Conservation (phyloP, 495 filamentous ascomycete genomes). For the Penicillium malachiteum region DNA sequence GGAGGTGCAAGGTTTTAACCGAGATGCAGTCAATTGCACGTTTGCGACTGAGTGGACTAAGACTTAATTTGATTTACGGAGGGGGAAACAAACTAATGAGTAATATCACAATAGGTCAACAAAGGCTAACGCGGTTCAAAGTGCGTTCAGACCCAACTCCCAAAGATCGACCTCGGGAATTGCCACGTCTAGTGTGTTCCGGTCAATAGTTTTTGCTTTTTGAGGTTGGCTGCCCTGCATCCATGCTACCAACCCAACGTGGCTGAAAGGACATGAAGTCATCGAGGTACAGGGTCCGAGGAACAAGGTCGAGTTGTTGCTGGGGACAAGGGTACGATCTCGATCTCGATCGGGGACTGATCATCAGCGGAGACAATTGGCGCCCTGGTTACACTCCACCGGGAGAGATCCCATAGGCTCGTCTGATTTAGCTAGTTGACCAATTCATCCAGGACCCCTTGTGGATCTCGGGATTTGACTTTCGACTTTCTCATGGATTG, state of each 20-base stretch:
- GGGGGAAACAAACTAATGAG: background rate
- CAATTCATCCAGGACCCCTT: background rate
- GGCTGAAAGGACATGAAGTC: slow-evolving; percentile 21
- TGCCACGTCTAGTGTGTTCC: slow-evolving; percentile 4
- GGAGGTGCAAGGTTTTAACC: background rate
- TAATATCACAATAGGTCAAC: background rate
- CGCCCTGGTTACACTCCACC: background rate
- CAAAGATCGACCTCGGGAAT: slow-evolving; percentile 6
- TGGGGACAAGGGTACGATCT: slow-evolving; percentile 10
- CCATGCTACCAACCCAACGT: slow-evolving; percentile 22
- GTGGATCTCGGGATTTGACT: slow-evolving; percentile 7
- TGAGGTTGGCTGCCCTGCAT: slow-evolving; percentile 7
- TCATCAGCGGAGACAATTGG: slow-evolving; percentile 6
- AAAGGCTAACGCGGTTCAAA: background rate
- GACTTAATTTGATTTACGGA: no score
- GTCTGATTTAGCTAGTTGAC: slow-evolving; percentile 6
- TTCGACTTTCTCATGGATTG: background rate
- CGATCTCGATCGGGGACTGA: slow-evolving; percentile 16
- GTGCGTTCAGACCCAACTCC: background rate
- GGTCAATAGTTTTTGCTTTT: slow-evolving; percentile 2
- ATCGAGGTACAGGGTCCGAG: slow-evolving; percentile 12
- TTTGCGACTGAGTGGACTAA: background rate
- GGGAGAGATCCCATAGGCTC: slow-evolving; percentile 17
- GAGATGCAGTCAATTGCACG: background rate
- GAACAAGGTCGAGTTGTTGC: slow-evolving; percentile 2